Evolutionary conservation across 345 rosid species (phyloP), one percentile per base, ranked within the genome.

Genomic region (Cardiospermum halicacabum): DNA sequence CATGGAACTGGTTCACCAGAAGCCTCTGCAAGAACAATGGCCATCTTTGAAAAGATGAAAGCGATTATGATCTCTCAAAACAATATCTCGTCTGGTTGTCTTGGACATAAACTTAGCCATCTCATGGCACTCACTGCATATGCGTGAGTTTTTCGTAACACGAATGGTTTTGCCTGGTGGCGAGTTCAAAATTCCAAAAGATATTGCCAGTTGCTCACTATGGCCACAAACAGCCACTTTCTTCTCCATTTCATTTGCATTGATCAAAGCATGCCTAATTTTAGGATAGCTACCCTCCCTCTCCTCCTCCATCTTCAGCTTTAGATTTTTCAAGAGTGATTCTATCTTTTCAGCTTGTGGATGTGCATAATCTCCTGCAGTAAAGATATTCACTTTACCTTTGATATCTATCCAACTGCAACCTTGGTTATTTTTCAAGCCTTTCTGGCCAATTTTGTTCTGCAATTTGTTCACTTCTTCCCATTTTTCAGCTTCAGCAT

Each of bases 401-500:
- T 80, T 89, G 25, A 78, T 56, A 69, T 84, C 96, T 62, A 86
- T 89, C 96, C 92, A 89, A 59, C 96, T 89, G 66, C 87, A 86
- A 30, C 92, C 92, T 0, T 85, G 96, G 69, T 81, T 82, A 76
- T 84, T 89, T 55, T 58, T 76, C 72, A 86, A 50, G 24, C 92
- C 82, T 6, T 69, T 68, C 30, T 28, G 68, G 1, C 82, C 74
- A 69, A 89, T 82, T 74, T 67, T 77, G 75, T 72, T 78, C 72
- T 87, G 80, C 63, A 82, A 42, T 65, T 47, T 68, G 40, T 81
- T 78, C 68, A 83, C 89, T 72, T 84, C 77, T 78, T 63, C 84
- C 96, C 96, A 81, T 75, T 84, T 86, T 60, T 79, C 81, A 43
- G 89, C 85, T 58, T 88, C 90, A 4, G 90, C 85, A 58, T 86